Base-by-base conservation (phyloP, 805 yeast species). In the Groenewaldozyma tartarivorans region DNA sequence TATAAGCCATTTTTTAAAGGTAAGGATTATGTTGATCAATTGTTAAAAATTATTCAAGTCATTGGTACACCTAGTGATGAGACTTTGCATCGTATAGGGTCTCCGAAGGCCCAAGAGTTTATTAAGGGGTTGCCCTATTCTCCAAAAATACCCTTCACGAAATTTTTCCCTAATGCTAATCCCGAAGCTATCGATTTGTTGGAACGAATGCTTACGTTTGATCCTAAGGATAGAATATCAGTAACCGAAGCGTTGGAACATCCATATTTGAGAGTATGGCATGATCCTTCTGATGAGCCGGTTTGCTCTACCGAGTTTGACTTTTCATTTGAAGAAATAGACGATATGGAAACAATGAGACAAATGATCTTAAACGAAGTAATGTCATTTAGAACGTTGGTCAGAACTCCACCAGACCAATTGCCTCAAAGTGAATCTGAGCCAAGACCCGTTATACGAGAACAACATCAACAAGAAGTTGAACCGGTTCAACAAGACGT, bases 1-100 rank as follows among this genome's bases (percentile, higher is more conserved):
- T 92, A 95, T 7, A 69, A 79, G 53, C 96, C 97, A 7, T 63
- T 90, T 33, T 90, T 90, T 61, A 95, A 96, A 2, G 97, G 97
- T 5, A 75, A 83, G 45, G 96, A 90, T 63, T 92, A 90, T 60
- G 90, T 87, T 56, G 83, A 86, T 59, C 97, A 90, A 58, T 65
- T 90, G 49, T 77, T 84, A 69, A 68, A 85, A 47, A 87, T 90
- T 38, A 77, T 90, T 62, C 83, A 84, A 51, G 73, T 84, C 1
- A 66, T 90, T 40, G 97, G 97, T 0, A 82, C 96, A 0, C 97
- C 97, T 9, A 69, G 74, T 38, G 77, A 74, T 60, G 88, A 81
- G 43, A 50, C 35, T 73, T 79, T 39, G 81, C 84, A 47, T 81
- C 79, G 56, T 48, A 81, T 82, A 40, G 94, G 95, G 20, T 79